These are phyloP conservation scores for Triticum monococcum DNA, from an alignment of 176 grass and related monocot species.

Conservation along the genomic window DNA sequence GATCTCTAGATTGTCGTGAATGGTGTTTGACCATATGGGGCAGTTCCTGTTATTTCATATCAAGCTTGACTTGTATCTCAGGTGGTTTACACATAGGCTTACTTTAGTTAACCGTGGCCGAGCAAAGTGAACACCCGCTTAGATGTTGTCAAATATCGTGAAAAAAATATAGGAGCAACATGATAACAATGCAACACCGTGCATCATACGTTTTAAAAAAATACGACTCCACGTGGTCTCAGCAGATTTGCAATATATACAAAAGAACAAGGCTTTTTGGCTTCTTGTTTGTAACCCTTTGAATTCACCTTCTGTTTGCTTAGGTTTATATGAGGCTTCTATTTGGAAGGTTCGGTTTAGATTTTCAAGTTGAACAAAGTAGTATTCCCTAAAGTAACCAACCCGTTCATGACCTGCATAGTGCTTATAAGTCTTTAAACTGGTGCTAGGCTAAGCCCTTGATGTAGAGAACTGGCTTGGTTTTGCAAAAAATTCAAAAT, in stretches of 20 bases:
- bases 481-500: conserved; percentile 9
- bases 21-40: not conserved
- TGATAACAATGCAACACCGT: not conserved
- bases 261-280: not conserved
- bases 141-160: not conserved
- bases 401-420: not conserved
- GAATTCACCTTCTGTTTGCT: not conserved
- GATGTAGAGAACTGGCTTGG: not conserved
- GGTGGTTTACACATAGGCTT: not conserved
- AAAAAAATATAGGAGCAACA: not conserved
- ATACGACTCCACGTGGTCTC: too few species aligned
- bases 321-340: not conserved
- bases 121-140: not conserved
- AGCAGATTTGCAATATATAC: too few species aligned
- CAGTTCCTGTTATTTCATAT: not conserved
- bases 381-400: not conserved
- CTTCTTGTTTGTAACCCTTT: conserved; percentile 22
- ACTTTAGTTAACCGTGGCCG: not conserved
- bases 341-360: not conserved
- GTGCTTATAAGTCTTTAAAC: not conserved
- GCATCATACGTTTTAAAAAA: not conserved
- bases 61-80: not conserved
- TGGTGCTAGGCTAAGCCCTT: not conserved
- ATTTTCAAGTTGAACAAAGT: conserved; percentile 7
- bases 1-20: not conserved